phyloP scores from a whole-genome alignment of 352 stramenopile genomes.

The Phytopythium vexans region DNA sequence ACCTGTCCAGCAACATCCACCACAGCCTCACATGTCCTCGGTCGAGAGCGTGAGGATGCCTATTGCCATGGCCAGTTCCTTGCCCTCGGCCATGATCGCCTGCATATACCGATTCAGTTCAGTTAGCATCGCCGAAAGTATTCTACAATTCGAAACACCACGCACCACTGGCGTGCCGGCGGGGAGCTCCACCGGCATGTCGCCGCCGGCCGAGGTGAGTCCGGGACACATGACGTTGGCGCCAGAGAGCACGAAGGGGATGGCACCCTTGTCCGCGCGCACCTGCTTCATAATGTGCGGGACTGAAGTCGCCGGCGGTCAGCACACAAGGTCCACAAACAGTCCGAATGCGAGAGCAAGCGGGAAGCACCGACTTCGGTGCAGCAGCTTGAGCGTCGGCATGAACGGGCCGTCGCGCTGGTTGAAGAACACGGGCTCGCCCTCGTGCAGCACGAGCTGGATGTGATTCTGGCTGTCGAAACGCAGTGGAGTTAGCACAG shows the following conservation, averaged over 20 bases:
- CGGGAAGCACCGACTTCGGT: slow-evolving; percentile 71
- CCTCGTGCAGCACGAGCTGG: slow-evolving; percentile 87
- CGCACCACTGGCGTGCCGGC: slow-evolving; percentile 80
- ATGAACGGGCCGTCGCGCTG: slow-evolving; percentile 96
- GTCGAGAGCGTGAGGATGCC: slow-evolving; percentile 96
- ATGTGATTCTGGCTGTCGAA: slow-evolving; percentile 83
- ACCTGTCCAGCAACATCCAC: slow-evolving; percentile 1
- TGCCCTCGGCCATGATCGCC: slow-evolving; percentile 97
- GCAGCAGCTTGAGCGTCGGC: slow-evolving; percentile 94
- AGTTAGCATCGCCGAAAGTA: no score
- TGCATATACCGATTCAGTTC: slow-evolving; percentile 7
- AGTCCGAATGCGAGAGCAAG: neutral
- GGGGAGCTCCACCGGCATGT: slow-evolving; percentile 89
- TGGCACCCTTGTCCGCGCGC: slow-evolving; percentile 96
- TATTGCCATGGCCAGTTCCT: slow-evolving; percentile 96
- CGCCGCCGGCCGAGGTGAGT: slow-evolving; percentile 93
- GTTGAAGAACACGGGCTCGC: slow-evolving; percentile 95
- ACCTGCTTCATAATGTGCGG: slow-evolving; percentile 93
- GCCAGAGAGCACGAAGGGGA: slow-evolving; percentile 96
- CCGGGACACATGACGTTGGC: slow-evolving; percentile 99
- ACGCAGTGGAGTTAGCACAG: no score
- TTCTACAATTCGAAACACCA: no score
- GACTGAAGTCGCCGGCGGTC: slow-evolving; percentile 26
- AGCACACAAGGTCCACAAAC: neutral
- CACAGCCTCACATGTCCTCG: slow-evolving; percentile 88